phyloP scores from a whole-genome alignment of 164 flowering plant species.

The Berberis thunbergii region DNA sequence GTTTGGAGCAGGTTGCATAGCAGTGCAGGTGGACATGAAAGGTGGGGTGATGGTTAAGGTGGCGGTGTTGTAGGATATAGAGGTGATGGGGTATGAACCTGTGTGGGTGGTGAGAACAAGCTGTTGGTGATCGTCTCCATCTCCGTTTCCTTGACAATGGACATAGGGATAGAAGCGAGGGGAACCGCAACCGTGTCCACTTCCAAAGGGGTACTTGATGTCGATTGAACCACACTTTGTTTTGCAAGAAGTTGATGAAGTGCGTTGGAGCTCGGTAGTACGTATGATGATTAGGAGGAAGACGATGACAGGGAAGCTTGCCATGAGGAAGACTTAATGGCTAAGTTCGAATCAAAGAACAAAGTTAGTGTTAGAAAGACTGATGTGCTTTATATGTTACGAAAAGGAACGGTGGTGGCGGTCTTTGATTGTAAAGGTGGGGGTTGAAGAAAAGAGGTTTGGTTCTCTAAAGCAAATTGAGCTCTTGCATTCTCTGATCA shows the following conservation, averaged over 20 bases:
- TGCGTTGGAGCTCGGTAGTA: no score
- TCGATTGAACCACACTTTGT: conserved; percentile 33
- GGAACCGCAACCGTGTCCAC: conserved; percentile 45
- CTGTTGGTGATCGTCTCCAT: conserved; percentile 9
- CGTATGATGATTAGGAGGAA: no score
- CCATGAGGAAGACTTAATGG: no score
- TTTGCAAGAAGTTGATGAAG: conserved; percentile 9
- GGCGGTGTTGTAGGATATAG: conserved; percentile 35
- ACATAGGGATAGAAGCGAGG: conserved; percentile 41
- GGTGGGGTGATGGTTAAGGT: conserved; percentile 36
- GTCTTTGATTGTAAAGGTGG: no score
- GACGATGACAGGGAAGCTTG: no score
- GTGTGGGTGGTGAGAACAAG: conserved; percentile 45
- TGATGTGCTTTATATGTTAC: no score
- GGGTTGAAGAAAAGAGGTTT: no score
- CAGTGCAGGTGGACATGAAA: conserved; percentile 41
- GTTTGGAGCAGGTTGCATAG: conserved; percentile 37
- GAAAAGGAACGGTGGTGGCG: no score
- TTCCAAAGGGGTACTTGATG: conserved; percentile 40
- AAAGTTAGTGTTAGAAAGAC: no score
- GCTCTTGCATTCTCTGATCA: no score
- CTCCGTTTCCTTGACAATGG: conserved; percentile 22
- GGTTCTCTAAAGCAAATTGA: no score
- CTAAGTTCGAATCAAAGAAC: no score
- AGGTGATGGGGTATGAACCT: conserved; percentile 39